Evolutionary conservation across 106 monocot genomes (phyloP).

Genomic region (Allium fistulosum): DNA sequence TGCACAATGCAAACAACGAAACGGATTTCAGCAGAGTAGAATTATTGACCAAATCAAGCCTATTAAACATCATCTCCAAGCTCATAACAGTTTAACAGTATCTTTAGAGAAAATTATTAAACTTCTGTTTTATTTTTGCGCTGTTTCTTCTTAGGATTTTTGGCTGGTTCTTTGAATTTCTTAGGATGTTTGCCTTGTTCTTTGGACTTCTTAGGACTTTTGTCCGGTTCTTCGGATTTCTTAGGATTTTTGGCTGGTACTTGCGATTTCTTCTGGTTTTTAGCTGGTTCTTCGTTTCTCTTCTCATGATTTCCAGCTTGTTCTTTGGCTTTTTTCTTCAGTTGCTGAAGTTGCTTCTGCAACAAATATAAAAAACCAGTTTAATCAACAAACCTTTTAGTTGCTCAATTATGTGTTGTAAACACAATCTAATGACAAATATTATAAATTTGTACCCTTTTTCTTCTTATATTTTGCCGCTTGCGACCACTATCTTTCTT

Average conservation of each 20-base stretch:
- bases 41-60: no score
- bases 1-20: no score
- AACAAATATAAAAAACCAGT: not conserved
- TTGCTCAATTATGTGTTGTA: not conserved
- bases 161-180: not conserved
- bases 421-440: not conserved
- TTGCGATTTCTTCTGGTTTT: not conserved
- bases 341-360: not conserved
- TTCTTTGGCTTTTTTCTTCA: not conserved
- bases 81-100: no score
- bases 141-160: not conserved
- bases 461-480: slow-evolving; percentile 43
- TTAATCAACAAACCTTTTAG: not conserved
- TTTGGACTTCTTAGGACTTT: not conserved
- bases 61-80: no score
- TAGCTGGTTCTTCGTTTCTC: not conserved
- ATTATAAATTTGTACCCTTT: slow-evolving; percentile 21
- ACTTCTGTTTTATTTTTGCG: slow-evolving; percentile 1
- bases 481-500: slow-evolving; percentile 54
- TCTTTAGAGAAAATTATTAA: no score
- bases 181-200: not conserved
- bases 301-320: not conserved
- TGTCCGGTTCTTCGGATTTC: not conserved
- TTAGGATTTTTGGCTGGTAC: not conserved
- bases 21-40: no score